phyloP scores from a whole-genome alignment of 495 filamentous ascomycete species.

The Darksidea phi region DNA sequence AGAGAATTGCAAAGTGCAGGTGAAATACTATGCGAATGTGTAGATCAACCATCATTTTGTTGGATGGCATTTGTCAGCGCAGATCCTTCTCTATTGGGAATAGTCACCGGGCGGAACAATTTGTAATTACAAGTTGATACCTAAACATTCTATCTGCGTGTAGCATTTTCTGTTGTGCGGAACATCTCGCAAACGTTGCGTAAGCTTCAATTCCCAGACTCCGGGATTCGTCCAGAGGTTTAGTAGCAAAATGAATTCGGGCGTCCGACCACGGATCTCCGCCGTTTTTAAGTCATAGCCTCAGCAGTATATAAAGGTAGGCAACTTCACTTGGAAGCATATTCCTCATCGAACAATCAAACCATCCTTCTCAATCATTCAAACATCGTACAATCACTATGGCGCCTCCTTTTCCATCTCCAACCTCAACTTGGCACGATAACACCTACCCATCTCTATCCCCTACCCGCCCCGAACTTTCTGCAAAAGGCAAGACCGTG shows the following conservation, averaged over 20 bases:
- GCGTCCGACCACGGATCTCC: too few relatives aligned
- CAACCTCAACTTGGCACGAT: slow-evolving; percentile 26
- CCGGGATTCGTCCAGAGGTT: too few relatives aligned
- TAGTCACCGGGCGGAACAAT: slow-evolving; percentile 43
- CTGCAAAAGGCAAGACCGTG: slow-evolving; percentile 29
- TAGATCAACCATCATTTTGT: too few relatives aligned
- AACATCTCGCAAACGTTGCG: not conserved
- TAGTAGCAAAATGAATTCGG: too few relatives aligned
- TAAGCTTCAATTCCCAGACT: too few relatives aligned
- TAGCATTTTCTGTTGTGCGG: too few relatives aligned
- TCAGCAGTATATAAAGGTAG: slow-evolving; percentile 12
- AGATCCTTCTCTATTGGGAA: not conserved
- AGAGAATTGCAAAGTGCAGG: slow-evolving; percentile 26
- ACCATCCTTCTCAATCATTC: not conserved
- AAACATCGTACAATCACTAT: slow-evolving; percentile 21
- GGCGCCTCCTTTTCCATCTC: slow-evolving; percentile 34
- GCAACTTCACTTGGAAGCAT: not conserved
- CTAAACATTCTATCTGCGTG: too few relatives aligned
- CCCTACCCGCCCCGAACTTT: slow-evolving; percentile 28
- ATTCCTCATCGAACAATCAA: slow-evolving; percentile 22
- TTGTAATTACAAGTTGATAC: too few relatives aligned
- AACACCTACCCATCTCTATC: slow-evolving; percentile 23
- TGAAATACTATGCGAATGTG: too few relatives aligned
- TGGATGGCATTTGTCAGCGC: slow-evolving; percentile 47
- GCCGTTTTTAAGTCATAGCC: too few relatives aligned